Evolutionary conservation across 176 grass and related monocot genomes (phyloP).

Genomic region (Aegilops sharonensis): DNA sequence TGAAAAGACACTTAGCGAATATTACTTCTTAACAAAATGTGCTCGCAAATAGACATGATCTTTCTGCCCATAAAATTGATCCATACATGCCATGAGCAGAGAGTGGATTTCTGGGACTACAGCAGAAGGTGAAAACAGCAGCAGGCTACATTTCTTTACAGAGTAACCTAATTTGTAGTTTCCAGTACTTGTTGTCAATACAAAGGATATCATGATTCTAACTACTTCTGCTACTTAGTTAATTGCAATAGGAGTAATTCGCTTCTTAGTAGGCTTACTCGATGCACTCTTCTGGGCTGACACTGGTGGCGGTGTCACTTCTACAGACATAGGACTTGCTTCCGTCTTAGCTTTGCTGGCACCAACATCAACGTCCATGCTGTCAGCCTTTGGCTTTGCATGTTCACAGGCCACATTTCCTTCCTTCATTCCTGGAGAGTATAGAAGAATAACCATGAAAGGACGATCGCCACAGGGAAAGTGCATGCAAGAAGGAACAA

Average conservation of each 20-base stretch:
- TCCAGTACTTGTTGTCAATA: slow-evolving; percentile 26
- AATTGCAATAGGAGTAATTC: slow-evolving; percentile 70
- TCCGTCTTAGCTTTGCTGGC: slow-evolving; percentile 32
- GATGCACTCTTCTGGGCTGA: slow-evolving; percentile 36
- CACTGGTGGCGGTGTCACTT: slow-evolving; percentile 23
- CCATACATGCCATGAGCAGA: slow-evolving; percentile 4
- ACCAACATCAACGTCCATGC: slow-evolving; percentile 54
- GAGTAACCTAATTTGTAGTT: slow-evolving; percentile 13
- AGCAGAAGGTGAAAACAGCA: background rate
- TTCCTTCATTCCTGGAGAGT: slow-evolving; percentile 45
- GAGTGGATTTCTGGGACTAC: background rate
- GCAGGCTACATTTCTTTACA: slow-evolving; percentile 45
- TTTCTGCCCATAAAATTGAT: slow-evolving; percentile 2
- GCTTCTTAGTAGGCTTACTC: slow-evolving; percentile 78
- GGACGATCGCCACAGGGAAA: background rate
- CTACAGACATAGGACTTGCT: slow-evolving; percentile 12
- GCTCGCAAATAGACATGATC: background rate
- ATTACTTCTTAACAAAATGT: background rate
- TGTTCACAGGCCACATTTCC: slow-evolving; percentile 25
- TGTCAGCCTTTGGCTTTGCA: slow-evolving; percentile 18
- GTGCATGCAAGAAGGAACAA: background rate
- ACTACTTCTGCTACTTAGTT: slow-evolving; percentile 37
- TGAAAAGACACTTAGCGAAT: background rate
- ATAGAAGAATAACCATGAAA: slow-evolving; percentile 16
- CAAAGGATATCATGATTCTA: slow-evolving; percentile 30